Evolutionary conservation across 2,329 filamentous ascomycete species (phyloP).

Genomic region (Fusarium sp.): DNA sequence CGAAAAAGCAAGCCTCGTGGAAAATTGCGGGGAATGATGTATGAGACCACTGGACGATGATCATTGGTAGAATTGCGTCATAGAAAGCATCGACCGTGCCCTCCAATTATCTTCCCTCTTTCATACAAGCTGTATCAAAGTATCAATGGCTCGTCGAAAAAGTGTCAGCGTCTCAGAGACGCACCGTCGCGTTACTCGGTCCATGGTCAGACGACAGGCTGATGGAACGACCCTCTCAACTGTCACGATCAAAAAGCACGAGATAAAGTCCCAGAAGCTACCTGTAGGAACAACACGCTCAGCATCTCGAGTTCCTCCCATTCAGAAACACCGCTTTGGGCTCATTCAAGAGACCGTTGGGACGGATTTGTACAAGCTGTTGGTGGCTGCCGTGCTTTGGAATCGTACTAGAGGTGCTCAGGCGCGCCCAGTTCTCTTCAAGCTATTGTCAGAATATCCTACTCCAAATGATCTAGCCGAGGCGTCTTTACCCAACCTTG

Average conservation of each 20-base stretch:
- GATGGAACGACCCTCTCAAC: neutral
- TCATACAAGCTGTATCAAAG: neutral
- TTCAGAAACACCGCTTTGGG: slow-evolving; percentile 9
- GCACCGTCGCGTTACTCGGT: slow-evolving; percentile 12
- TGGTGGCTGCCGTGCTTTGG: slow-evolving; percentile 38
- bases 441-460: slow-evolving; percentile 5
- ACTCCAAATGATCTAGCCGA: slow-evolving; percentile 7
- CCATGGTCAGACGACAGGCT: slow-evolving; percentile 2
- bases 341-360: slow-evolving; percentile 34
- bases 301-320: slow-evolving; percentile 14
- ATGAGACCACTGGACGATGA: too few relatives aligned
- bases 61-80: neutral
- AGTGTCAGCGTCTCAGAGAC: neutral
- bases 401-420: slow-evolving; percentile 30
- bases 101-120: too few relatives aligned
- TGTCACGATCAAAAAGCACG: neutral
- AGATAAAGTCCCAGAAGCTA: neutral
- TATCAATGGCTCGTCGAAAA: neutral
- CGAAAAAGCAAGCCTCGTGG: too few relatives aligned
- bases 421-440: slow-evolving; percentile 15
- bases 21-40: too few relatives aligned
- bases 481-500: slow-evolving; percentile 13
- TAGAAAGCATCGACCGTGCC: neutral
- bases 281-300: neutral
- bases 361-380: slow-evolving; percentile 18